These are phyloP conservation scores for Cytospora piceae DNA, from an alignment of 2,329 filamentous ascomycete genomes.

Conservation along the genomic window DNA sequence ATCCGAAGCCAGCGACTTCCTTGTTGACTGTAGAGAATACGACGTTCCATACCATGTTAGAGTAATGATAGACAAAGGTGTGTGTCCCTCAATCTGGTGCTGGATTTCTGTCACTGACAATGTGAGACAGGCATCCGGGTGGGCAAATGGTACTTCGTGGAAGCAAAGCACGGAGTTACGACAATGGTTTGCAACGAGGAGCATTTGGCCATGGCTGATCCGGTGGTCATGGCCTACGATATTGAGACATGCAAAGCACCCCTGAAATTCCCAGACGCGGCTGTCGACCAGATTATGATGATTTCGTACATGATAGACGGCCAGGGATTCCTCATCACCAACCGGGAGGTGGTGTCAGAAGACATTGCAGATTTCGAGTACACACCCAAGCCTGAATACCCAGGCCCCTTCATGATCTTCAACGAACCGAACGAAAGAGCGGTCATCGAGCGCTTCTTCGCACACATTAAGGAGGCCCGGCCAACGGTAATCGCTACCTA, in stretches of 20 bases:
- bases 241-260: conserved; percentile 97
- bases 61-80: conserved; percentile 83
- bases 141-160: conserved; percentile 95
- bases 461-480: conserved; percentile 90
- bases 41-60: conserved; percentile 99
- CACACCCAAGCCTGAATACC: conserved; percentile 94
- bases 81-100: not conserved
- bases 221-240: conserved; percentile 98
- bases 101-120: conserved; percentile 31
- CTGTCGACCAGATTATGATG: conserved; percentile 99
- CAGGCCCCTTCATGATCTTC: conserved; percentile 95
- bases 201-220: conserved; percentile 86
- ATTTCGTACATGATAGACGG: conserved; percentile 99
- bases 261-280: conserved; percentile 92
- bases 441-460: conserved; percentile 87
- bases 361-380: conserved; percentile 98
- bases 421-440: conserved; percentile 94
- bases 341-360: conserved; percentile 95
- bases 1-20: conserved; percentile 91
- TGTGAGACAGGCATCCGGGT: conserved; percentile 77
- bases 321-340: conserved; percentile 96
- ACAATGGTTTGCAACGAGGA: conserved; percentile 86
- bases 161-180: conserved; percentile 88
- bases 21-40: conserved; percentile 98
- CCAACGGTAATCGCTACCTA: conserved; percentile 99